Evolutionary conservation across 345 rosid genomes (phyloP), one percentile per base, ranked within the genome.

Genomic region (Salix dunnii): DNA sequence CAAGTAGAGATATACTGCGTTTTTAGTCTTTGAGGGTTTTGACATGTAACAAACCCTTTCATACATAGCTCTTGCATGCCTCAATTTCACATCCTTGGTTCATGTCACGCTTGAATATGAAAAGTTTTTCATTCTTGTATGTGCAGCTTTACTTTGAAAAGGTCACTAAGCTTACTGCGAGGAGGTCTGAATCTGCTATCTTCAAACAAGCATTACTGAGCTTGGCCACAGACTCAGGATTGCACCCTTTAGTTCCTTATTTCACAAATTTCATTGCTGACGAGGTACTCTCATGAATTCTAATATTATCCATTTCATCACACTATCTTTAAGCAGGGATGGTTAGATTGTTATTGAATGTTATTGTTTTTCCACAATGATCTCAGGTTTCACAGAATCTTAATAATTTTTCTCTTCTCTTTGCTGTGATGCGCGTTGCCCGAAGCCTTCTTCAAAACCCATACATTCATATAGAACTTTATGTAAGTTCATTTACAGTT

Each of bases 401-500:
- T 84, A 86, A 78, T 77, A 92, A 89, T 75, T 82, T 87, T 72
- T 67, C 86, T 74, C 70, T 88, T 61, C 81, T 91, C 78, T 86
- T 88, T 80, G 88, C 94, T 77, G 82, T 90, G 83, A 86, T 89
- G 91, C 93, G 96, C 73, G 77, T 91, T 70, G 86, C 87, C 46
- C 80, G 84, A 75, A 92, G 94, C 84, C 91, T 94, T 84, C 87
- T 89, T 84, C 89, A 87, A 78, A 94, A 94, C 84, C 90, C 92
- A 9, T 90, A 92, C 76, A 55, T 94, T 70, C 93, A 94, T 81
- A 78, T 94, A 70, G 98, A 94, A 76, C 94, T 93, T 79, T 92
- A 92, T 74, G 98, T 94, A 88, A 87, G 97, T 87, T 51, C 70
- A 23, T 73, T 74, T 3, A 68, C 62, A 14, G 48, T 64, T 46